Percentiles rank a stretch among this genome's conserved stretches.
Conservation (phyloP, 1,284 basidiomycete genomes). For the Melanopsichium pennsylvanicum region DNA sequence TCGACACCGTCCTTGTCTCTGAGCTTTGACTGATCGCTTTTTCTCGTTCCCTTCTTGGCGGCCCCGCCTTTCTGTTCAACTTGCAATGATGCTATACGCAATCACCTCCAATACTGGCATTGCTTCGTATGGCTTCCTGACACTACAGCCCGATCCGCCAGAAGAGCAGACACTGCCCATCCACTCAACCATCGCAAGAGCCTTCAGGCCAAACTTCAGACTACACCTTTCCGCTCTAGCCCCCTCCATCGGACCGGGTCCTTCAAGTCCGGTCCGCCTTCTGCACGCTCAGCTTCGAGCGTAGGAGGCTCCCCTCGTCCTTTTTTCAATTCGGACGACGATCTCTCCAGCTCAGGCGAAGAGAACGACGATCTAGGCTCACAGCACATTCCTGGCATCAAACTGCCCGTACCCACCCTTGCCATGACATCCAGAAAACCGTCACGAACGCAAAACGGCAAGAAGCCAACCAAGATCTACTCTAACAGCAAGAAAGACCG, state of each 20-base stretch:
- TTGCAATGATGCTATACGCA: too few species aligned
- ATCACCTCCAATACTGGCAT: too few species aligned
- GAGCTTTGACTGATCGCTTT: slow-evolving; percentile 6
- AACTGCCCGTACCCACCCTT: slow-evolving; percentile 45
- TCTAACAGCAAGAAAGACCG: slow-evolving; percentile 48
- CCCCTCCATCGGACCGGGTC: slow-evolving; percentile 27
- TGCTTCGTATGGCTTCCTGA: too few species aligned
- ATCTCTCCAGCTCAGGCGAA: slow-evolving; percentile 35
- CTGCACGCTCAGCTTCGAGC: slow-evolving; percentile 38
- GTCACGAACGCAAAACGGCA: slow-evolving; percentile 18
- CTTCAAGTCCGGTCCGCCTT: slow-evolving; percentile 27
- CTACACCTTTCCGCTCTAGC: slow-evolving; percentile 22
- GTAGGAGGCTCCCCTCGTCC: slow-evolving; percentile 40
- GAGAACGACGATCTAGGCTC: slow-evolving; percentile 41
- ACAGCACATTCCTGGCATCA: slow-evolving; percentile 49
- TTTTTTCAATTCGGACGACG: slow-evolving; percentile 36
- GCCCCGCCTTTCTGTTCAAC: too few species aligned
- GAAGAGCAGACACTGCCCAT: slow-evolving; percentile 27
- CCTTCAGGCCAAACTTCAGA: slow-evolving; percentile 37
- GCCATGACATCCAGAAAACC: slow-evolving; percentile 44
- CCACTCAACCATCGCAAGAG: slow-evolving; percentile 35
- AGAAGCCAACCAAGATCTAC: slow-evolving; percentile 32
- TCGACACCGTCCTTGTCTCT: too few species aligned
- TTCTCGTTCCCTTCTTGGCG: too few species aligned
- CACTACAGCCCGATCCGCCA: slow-evolving; percentile 28